Evolutionary conservation across 2,329 filamentous ascomycete genomes (phyloP).

Genomic region (Calonectria hongkongensis): DNA sequence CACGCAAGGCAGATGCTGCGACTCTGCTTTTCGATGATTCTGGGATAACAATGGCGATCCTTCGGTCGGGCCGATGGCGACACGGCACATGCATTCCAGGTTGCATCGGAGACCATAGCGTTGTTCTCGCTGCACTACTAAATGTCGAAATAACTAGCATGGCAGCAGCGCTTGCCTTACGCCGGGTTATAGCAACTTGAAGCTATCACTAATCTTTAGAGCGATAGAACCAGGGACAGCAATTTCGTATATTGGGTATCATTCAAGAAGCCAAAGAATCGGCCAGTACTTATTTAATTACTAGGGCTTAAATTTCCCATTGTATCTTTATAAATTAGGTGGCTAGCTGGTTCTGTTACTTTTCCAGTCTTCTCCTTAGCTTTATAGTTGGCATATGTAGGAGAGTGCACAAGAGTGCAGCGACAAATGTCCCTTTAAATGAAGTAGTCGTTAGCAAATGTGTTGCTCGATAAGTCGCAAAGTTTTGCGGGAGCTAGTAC

Average conservation of each 20-base stretch:
- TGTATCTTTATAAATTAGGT: too few relatives aligned
- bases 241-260: too few relatives aligned
- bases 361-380: constrained; percentile 1
- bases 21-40: background rate
- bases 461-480: constrained; percentile 50
- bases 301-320: too few relatives aligned
- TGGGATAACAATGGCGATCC: too few relatives aligned
- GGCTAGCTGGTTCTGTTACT: too few relatives aligned
- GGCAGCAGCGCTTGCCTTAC: constrained; percentile 53
- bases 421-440: constrained; percentile 52
- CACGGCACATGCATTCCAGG: constrained; percentile 47
- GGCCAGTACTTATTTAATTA: too few relatives aligned
- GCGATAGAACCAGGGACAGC: too few relatives aligned
- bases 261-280: too few relatives aligned
- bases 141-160: constrained; percentile 55
- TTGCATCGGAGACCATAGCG: constrained; percentile 51
- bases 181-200: constrained; percentile 58
- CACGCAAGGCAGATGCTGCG: constrained; percentile 7
- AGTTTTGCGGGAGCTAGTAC: constrained; percentile 27
- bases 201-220: constrained; percentile 39
- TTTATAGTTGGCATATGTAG: constrained; percentile 65
- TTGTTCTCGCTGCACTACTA: constrained; percentile 53
- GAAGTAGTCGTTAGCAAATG: constrained; percentile 58
- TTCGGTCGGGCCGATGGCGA: too few relatives aligned
- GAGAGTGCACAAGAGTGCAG: constrained; percentile 53